Conservation (phyloP, 2,329 filamentous ascomycete genomes). For the Fusarium redolens region DNA sequence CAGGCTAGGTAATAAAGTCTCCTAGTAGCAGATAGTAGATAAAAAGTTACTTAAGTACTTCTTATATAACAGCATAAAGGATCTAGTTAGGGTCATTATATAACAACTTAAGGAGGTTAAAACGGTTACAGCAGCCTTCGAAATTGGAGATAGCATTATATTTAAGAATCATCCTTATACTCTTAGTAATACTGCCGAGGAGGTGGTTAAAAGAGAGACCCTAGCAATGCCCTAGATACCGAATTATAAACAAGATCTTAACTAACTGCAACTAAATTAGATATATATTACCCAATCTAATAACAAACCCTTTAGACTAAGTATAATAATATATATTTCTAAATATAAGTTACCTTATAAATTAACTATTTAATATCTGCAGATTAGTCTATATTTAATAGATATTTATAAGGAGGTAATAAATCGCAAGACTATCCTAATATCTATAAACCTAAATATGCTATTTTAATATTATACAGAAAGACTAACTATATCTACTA, state of each 20-base stretch:
- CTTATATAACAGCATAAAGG: conserved; percentile 45
- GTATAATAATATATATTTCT: conserved; percentile 46
- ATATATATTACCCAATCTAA: conserved; percentile 42
- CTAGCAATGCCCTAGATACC: conserved; percentile 37
- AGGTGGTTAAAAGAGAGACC: conserved; percentile 41
- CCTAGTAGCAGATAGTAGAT: not conserved
- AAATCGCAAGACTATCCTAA: conserved; percentile 41
- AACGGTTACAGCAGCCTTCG: conserved; percentile 33
- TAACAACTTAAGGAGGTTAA: conserved; percentile 43
- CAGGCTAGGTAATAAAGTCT: not conserved
- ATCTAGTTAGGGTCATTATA: conserved; percentile 47
- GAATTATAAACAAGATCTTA: conserved; percentile 21
- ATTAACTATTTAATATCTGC: conserved; percentile 55
- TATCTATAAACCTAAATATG: conserved; percentile 42
- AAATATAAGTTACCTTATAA: conserved; percentile 63
- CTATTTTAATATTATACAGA: conserved; percentile 51
- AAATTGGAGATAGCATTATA: conserved; percentile 46
- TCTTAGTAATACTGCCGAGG: conserved; percentile 43
- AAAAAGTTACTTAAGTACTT: conserved; percentile 49
- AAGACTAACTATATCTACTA: conserved; percentile 53
- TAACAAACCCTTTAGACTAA: not conserved
- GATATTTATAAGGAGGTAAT: conserved; percentile 54
- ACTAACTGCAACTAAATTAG: conserved; percentile 46
- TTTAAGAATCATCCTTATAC: conserved; percentile 48
- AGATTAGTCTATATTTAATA: conserved; percentile 55